A percentile compares a stretch with the other conserved stretches of the same genome.
Evolutionary conservation across 2,329 filamentous ascomycete species (phyloP).

Genomic region (Aspergillus sp.): DNA sequence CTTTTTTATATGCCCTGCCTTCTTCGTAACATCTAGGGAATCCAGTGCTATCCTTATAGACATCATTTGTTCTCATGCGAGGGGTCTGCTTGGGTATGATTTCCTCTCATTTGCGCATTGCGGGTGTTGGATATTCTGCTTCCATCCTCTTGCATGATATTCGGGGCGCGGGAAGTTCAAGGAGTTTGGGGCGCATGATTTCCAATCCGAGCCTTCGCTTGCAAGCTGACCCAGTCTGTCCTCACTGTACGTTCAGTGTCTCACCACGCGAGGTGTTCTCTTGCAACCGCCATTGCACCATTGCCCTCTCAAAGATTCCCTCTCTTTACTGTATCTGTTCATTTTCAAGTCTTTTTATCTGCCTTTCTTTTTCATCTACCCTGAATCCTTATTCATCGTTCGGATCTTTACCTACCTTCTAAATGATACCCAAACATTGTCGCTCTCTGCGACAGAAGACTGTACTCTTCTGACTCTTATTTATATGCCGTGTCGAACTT

Average conservation of each 20-base stretch:
- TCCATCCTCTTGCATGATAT: neutral
- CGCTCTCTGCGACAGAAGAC: neutral
- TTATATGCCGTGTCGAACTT: too few species aligned
- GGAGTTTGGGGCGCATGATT: neutral
- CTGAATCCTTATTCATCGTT: constrained; percentile 9
- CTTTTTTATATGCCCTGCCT: neutral
- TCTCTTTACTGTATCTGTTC: constrained; percentile 2
- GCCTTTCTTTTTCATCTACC: constrained; percentile 6
- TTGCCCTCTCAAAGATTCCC: neutral
- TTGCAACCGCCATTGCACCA: neutral
- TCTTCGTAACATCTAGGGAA: neutral
- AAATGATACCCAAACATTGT: constrained; percentile 34
- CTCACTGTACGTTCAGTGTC: neutral
- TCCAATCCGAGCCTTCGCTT: neutral
- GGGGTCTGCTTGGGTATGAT: neutral
- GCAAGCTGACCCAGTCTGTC: neutral
- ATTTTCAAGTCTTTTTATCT: constrained; percentile 14
- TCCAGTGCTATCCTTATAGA: neutral
- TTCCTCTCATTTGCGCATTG: constrained; percentile 12
- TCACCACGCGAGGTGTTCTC: neutral
- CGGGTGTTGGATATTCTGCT: constrained; percentile 15
- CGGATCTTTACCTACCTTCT: constrained; percentile 8
- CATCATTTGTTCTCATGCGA: constrained; percentile 11
- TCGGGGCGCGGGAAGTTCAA: neutral
- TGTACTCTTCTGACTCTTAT: neutral